These are phyloP conservation scores for Trichoderma reesei DNA, from an alignment of 495 filamentous ascomycete genomes.

Conservation along the genomic window DNA sequence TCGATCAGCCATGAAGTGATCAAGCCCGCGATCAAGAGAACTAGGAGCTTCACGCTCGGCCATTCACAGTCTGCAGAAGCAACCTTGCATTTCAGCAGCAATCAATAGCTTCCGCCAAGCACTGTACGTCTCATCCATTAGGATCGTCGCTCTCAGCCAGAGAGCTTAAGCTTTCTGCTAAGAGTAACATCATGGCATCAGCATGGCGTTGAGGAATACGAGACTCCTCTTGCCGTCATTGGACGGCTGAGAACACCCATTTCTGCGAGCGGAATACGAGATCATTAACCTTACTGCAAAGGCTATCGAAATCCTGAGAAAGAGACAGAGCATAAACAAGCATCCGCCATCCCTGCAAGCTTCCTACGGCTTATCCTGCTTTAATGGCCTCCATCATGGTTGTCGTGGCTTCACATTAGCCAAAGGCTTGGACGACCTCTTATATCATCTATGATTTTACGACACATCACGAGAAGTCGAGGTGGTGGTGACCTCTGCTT, in stretches of 20 bases:
- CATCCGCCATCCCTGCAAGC: background rate
- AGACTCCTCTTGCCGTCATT: background rate
- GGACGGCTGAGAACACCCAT: background rate
- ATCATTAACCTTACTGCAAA: background rate
- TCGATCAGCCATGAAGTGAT: background rate
- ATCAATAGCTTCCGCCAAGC: background rate
- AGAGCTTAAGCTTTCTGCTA: background rate
- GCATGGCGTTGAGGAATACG: background rate
- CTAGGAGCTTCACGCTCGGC: background rate
- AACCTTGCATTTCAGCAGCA: background rate
- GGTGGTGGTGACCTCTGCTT: background rate
- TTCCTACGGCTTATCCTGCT: background rate
- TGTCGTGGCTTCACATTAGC: background rate
- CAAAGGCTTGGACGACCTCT: background rate
- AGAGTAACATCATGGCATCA: background rate
- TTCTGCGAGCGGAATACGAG: background rate
- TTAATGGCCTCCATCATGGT: background rate
- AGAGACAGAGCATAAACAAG: background rate
- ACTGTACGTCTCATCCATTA: background rate
- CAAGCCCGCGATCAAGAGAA: background rate
- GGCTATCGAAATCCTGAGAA: background rate
- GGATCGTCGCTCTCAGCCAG: slow-evolving; percentile 3
- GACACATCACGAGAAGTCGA: background rate
- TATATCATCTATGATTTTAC: background rate
- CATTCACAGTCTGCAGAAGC: background rate